Evolutionary conservation across 345 rosid species (phyloP).

Genomic region (Rhodomyrtus tomentosa): DNA sequence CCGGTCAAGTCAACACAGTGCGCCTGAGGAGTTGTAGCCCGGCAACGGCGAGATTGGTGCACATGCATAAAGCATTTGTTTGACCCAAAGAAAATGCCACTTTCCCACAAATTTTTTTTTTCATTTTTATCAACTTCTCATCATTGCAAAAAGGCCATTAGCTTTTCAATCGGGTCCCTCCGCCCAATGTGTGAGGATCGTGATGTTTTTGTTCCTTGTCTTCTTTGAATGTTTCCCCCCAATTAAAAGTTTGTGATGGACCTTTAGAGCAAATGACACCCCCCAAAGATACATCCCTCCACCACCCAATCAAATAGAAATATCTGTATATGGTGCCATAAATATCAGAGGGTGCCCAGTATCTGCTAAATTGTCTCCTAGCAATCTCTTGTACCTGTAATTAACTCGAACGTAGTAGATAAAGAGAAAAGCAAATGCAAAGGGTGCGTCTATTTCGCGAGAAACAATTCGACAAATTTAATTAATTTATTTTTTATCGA

Average conservation of each 20-base stretch:
- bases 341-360: not conserved
- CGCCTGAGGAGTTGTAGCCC: not conserved
- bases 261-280: not conserved
- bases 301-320: not conserved
- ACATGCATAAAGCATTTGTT: not conserved
- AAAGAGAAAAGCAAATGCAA: not conserved
- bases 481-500: not conserved
- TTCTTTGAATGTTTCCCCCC: not conserved
- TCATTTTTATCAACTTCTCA: not conserved
- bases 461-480: no score
- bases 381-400: not conserved
- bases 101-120: no score
- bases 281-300: not conserved
- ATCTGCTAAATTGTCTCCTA: not conserved
- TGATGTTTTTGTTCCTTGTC: not conserved
- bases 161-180: not conserved
- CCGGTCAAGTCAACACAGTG: not conserved
- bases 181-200: not conserved
- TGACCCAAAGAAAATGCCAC: not conserved
- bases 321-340: not conserved
- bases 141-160: constrained; percentile 3
- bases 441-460: not conserved
- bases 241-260: not conserved
- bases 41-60: not conserved
- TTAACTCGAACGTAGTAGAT: not conserved